These are phyloP conservation scores for Globisporangium middletonii DNA, from an alignment of 352 stramenopile species.

Conservation along the genomic window DNA sequence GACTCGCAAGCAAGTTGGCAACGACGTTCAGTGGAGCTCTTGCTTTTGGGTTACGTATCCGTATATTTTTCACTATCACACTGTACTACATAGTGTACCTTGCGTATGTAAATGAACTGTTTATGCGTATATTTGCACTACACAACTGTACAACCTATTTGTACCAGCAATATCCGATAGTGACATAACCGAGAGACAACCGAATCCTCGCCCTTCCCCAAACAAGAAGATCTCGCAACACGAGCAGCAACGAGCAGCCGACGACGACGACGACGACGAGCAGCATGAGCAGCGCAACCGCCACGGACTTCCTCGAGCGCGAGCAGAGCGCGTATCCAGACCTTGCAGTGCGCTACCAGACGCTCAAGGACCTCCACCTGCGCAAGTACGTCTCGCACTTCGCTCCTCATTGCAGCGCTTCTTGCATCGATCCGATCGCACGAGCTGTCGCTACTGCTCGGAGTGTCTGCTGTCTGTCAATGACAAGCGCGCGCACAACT, in stretches of 20 bases:
- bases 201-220: neutral
- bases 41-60: too few species aligned
- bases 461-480: neutral
- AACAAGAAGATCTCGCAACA: neutral
- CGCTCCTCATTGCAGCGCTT: neutral
- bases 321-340: constrained; percentile 89
- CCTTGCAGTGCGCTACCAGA: constrained; percentile 89
- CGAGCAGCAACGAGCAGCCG: neutral
- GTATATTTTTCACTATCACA: too few species aligned
- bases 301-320: constrained; percentile 83
- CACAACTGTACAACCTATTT: too few species aligned
- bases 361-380: constrained; percentile 86
- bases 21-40: too few species aligned
- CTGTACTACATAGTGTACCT: too few species aligned
- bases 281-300: constrained; percentile 2
- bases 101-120: too few species aligned
- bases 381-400: constrained; percentile 60
- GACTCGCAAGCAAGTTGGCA: too few species aligned
- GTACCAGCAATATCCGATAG: too few species aligned
- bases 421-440: neutral
- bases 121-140: too few species aligned
- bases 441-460: neutral
- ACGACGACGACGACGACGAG: neutral
- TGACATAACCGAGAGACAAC: too few species aligned
- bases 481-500: neutral